A percentile compares a stretch with the other conserved stretches of the same genome.
Evolutionary conservation across 805 yeast genomes (phyloP).

Genomic region (Middelhovenomyces tepae): DNA sequence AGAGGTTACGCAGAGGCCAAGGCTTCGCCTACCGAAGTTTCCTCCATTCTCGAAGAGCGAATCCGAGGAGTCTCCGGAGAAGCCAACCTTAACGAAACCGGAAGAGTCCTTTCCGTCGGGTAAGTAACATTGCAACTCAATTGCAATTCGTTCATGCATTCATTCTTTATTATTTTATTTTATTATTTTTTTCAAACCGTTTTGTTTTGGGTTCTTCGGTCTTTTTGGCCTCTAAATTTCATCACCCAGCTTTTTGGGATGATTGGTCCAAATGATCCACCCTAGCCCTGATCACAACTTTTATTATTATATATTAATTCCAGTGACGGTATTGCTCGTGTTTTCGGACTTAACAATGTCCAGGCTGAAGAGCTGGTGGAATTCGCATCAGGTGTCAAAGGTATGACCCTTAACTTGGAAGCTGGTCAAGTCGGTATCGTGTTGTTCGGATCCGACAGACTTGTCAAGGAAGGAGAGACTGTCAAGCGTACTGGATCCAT

Average conservation of each 20-base stretch:
- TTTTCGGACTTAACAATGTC: conserved; percentile 97
- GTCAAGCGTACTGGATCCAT: conserved; percentile 99
- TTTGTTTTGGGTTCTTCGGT: not conserved
- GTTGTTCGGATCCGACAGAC: conserved; percentile 97
- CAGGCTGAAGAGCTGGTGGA: conserved; percentile 99
- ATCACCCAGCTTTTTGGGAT: conserved; percentile 5
- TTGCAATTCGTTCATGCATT: not conserved
- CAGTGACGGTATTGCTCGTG: conserved; percentile 99
- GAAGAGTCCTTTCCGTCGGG: conserved; percentile 98
- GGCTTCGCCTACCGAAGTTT: conserved; percentile 99
- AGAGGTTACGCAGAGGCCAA: conserved; percentile 84
- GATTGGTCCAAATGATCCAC: conserved; percentile 2
- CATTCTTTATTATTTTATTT: not conserved
- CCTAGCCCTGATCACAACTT: not conserved
- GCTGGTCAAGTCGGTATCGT: conserved; percentile 99
- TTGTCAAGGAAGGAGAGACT: conserved; percentile 98
- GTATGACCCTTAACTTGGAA: conserved; percentile 99
- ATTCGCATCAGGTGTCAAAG: conserved; percentile 98
- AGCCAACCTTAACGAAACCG: conserved; percentile 97
- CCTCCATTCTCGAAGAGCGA: conserved; percentile 97
- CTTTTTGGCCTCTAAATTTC: conserved; percentile 1
- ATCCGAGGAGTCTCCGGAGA: conserved; percentile 98
- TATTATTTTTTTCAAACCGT: not conserved
- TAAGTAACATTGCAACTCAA: conserved; percentile 33
- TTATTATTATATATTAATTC: not conserved